Evolutionary conservation across 495 filamentous ascomycete genomes (phyloP), one percentile per base, ranked within the genome.

Genomic region (Cercophora samala): DNA sequence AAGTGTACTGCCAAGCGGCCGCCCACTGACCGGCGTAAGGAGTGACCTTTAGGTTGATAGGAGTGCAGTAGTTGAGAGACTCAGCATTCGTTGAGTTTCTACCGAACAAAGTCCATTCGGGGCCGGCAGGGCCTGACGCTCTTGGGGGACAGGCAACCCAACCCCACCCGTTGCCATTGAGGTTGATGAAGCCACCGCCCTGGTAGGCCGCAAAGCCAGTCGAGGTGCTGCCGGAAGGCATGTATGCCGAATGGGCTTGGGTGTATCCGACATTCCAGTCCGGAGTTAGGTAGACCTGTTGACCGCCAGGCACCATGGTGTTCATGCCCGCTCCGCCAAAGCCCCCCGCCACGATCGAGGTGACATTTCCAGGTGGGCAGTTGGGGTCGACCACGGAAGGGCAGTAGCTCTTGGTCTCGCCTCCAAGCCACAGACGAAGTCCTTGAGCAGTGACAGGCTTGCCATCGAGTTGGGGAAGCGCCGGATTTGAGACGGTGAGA

Each of bases 291-390:
- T 89, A 92, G 76, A 87, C 82, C 65, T 78, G 76, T 70, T 91
- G 88, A 23, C 89, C 88, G 56, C 88, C 89, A 19, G 89, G 87
- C 26, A 91, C 88, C 58, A 78, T 72, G 65, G 85, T 83, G 54
- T 71, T 68, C 75, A 77, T 75, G 51, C 60, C 32, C 4, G 58
- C 62, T 24, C 61, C 51, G 18, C 72, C 72, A 37, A 51, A 59
- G 63, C 24, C 52, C 2, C 37, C 37, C 17, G 72, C 69, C 15
- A 62, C 60, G 21, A 77, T 66, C 19, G 69, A 67, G 15, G 70
- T 76, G 64, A 66, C 66, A 65, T 70, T 70, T n/a, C 74, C 76
- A 17, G 74, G 68, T 6, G 70, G 74, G 52, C 76, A 76, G 1
- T 68, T 65, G 21, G 61, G 18, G 58, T 67, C 68, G 17, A 77